phyloP scores from a whole-genome alignment of 257 asterid genomes.

The Verbascum thapsus region DNA sequence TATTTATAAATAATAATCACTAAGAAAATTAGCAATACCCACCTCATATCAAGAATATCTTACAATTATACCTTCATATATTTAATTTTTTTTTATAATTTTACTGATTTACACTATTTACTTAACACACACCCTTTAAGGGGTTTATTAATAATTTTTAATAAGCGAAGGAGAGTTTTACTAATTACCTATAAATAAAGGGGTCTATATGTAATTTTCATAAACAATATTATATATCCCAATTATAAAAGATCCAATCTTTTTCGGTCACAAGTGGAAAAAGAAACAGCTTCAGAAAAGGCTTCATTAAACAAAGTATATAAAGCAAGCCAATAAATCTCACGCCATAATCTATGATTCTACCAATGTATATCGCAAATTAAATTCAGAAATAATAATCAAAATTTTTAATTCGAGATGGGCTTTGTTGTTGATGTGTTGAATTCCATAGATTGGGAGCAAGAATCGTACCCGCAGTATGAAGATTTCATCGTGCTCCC shows the following conservation, averaged over 20 bases:
- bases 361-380: slow-evolving; percentile 1
- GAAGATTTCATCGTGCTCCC: slow-evolving; percentile 78
- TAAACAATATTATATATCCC: too few species aligned
- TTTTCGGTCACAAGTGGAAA: not conserved
- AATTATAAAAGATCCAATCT: slow-evolving; percentile 24
- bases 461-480: slow-evolving; percentile 77
- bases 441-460: slow-evolving; percentile 63
- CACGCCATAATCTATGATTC: slow-evolving; percentile 31
- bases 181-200: too few species aligned
- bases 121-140: too few species aligned
- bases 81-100: too few species aligned
- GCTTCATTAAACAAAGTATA: slow-evolving; percentile 10
- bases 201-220: too few species aligned
- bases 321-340: slow-evolving; percentile 17
- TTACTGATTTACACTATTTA: too few species aligned
- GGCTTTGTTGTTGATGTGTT: slow-evolving; percentile 47
- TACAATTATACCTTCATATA: too few species aligned
- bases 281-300: slow-evolving; percentile 16
- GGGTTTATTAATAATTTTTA: too few species aligned
- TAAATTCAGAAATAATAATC: not conserved
- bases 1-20: too few species aligned
- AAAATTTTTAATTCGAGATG: slow-evolving; percentile 39
- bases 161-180: too few species aligned
- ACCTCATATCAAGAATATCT: too few species aligned
- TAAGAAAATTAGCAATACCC: too few species aligned